These are phyloP conservation scores for Starmerella asiatica DNA, from an alignment of 805 yeast species.

Conservation along the genomic window DNA sequence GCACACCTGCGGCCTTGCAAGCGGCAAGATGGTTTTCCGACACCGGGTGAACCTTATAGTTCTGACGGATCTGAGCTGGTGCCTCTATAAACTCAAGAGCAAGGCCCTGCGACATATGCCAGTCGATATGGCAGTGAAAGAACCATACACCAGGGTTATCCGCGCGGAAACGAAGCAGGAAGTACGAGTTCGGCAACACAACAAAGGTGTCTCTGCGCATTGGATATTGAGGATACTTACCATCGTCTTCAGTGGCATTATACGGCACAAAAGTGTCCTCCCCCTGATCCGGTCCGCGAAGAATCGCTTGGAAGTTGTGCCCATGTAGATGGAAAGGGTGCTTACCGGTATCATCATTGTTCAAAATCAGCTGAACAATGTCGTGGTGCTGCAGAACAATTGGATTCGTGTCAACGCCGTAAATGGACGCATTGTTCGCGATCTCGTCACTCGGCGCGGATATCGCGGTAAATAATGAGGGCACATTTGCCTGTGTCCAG, in stretches of 20 bases:
- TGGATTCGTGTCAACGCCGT: constrained; percentile 71
- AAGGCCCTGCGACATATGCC: constrained; percentile 95
- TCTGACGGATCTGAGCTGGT: constrained; percentile 45
- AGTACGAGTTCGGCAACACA: constrained; percentile 71
- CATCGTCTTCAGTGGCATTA: constrained; percentile 38
- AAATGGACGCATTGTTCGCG: constrained; percentile 47
- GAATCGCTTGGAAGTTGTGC: constrained; percentile 70
- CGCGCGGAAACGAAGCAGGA: constrained; percentile 77
- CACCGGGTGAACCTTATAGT: constrained; percentile 37
- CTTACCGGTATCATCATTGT: constrained; percentile 78
- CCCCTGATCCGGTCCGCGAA: constrained; percentile 44
- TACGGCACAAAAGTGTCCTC: constrained; percentile 43
- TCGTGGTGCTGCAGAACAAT: constrained; percentile 54
- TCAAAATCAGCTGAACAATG: constrained; percentile 66
- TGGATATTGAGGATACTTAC: constrained; percentile 57
- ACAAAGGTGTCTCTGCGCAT: constrained; percentile 71
- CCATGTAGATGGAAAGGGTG: constrained; percentile 99
- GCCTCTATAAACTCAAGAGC: constrained; percentile 74
- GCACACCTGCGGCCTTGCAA: constrained; percentile 46
- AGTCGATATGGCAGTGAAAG: constrained; percentile 97
- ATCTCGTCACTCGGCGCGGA: constrained; percentile 39
- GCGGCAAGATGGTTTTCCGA: constrained; percentile 46
- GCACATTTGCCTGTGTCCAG: constrained; percentile 69
- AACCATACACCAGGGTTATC: constrained; percentile 97
- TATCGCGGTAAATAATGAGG: constrained; percentile 66